Evolutionary conservation across 106 monocot genomes (phyloP).

Genomic region (Vanilla planifolia): DNA sequence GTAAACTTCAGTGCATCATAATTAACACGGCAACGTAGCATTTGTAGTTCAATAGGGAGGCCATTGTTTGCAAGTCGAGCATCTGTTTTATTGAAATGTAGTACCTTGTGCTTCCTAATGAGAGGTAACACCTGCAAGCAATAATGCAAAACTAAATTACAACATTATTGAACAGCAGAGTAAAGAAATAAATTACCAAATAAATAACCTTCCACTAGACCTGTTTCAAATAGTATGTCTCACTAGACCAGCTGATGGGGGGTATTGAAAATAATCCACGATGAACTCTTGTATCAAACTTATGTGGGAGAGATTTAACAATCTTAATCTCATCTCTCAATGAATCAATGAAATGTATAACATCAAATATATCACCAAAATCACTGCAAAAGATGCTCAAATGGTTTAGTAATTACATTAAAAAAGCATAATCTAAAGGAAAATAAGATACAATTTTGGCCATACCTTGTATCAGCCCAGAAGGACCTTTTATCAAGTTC

Average conservation of each 20-base stretch:
- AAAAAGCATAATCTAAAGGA: not conserved
- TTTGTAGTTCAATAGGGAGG: constrained; percentile 58
- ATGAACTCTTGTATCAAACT: constrained; percentile 19
- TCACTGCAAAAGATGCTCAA: constrained; percentile 39
- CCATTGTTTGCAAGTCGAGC: constrained; percentile 83
- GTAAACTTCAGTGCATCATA: constrained; percentile 72
- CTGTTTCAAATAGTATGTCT: constrained; percentile 73
- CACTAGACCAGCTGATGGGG: constrained; percentile 88
- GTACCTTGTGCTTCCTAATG: constrained; percentile 57
- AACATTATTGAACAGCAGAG: not conserved
- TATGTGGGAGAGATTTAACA: constrained; percentile 51
- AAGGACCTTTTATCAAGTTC: constrained; percentile 93
- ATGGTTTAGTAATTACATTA: not conserved
- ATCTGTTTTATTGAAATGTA: constrained; percentile 87
- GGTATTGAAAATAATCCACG: constrained; percentile 43
- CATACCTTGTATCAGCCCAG: constrained; percentile 93
- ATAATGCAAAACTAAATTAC: not conserved
- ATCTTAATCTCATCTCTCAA: constrained; percentile 88
- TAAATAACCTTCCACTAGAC: constrained; percentile 11
- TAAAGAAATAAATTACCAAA: not conserved
- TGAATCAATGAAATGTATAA: constrained; percentile 76
- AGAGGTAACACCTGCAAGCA: constrained; percentile 62
- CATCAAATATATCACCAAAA: constrained; percentile 86
- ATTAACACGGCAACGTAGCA: constrained; percentile 80
- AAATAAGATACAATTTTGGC: not conserved